phyloP scores from a whole-genome alignment of 331 rosid genomes.

The Saraca asoca region DNA sequence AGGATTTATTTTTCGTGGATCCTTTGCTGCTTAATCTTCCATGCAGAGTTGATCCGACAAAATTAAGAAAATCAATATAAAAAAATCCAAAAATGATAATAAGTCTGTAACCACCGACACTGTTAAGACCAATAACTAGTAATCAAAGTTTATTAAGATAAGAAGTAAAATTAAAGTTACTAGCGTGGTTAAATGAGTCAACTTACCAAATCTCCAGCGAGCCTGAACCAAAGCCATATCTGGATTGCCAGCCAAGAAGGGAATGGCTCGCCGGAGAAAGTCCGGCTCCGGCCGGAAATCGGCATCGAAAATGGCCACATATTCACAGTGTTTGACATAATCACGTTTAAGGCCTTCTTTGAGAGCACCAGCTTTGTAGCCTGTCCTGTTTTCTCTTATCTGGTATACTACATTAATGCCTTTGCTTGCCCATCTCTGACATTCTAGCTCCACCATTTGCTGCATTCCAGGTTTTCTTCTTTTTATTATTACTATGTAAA shows the following conservation, averaged over 20 bases:
- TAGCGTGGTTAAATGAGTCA: neutral
- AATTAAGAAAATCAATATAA: neutral
- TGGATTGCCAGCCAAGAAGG: constrained; percentile 71
- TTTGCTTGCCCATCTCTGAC: constrained; percentile 91
- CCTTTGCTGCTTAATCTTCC: constrained; percentile 24
- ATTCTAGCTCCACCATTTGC: constrained; percentile 91
- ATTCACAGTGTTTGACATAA: constrained; percentile 85
- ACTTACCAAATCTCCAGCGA: constrained; percentile 90
- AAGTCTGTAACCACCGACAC: too few species aligned
- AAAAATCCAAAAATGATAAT: too few species aligned
- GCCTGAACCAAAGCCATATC: constrained; percentile 82
- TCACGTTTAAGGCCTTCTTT: constrained; percentile 80
- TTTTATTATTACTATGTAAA: too few species aligned
- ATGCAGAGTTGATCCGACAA: neutral
- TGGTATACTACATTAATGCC: constrained; percentile 78
- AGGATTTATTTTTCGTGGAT: constrained; percentile 40
- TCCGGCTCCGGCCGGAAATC: constrained; percentile 88
- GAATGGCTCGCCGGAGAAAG: constrained; percentile 75
- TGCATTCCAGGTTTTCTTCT: constrained; percentile 29
- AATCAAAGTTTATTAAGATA: too few species aligned
- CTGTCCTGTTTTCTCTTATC: constrained; percentile 79
- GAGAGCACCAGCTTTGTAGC: constrained; percentile 87
- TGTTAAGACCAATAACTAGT: too few species aligned
- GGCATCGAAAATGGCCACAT: constrained; percentile 80
- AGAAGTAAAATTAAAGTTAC: neutral